Evolutionary conservation across 1,139 yeast species (phyloP).

Genomic region (Yamadazyma diospyri): DNA sequence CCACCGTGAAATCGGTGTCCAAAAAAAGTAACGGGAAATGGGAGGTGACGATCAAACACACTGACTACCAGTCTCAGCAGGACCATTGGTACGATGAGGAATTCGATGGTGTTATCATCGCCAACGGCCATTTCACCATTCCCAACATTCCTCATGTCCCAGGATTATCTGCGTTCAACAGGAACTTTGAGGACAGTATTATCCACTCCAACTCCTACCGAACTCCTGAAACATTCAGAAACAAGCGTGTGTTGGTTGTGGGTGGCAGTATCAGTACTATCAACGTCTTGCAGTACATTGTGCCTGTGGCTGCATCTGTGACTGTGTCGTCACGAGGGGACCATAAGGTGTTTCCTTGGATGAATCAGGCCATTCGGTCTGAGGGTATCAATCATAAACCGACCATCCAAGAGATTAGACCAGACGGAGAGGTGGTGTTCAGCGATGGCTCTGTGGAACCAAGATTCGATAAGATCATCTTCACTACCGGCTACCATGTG

Average conservation of each 20-base stretch:
- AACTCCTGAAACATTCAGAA: constrained; percentile 41
- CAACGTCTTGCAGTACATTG: constrained; percentile 49
- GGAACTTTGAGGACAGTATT: constrained; percentile 42
- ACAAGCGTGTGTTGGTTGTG: constrained; percentile 42
- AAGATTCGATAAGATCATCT: constrained; percentile 26
- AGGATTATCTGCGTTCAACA: constrained; percentile 52
- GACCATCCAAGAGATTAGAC: constrained; percentile 23
- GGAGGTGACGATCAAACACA: constrained; percentile 36
- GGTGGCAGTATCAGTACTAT: constrained; percentile 52
- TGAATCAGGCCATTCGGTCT: constrained; percentile 35
- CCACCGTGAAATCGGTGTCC: constrained; percentile 36
- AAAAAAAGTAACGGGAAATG: constrained; percentile 37
- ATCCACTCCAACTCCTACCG: constrained; percentile 61
- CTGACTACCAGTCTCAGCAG: constrained; percentile 15
- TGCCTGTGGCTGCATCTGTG: constrained; percentile 38
- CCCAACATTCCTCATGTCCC: constrained; percentile 47
- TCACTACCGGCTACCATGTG: constrained; percentile 38
- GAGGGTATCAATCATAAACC: constrained; percentile 32
- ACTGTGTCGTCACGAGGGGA: constrained; percentile 34
- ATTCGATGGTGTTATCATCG: constrained; percentile 50
- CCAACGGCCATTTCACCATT: constrained; percentile 54
- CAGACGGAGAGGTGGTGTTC: constrained; percentile 25
- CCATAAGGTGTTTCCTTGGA: constrained; percentile 27
- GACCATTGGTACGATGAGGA: constrained; percentile 38
- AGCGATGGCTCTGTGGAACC: constrained; percentile 24